Conservation (phyloP, 1,284 basidiomycete species). For the Ustilago trichophora region DNA sequence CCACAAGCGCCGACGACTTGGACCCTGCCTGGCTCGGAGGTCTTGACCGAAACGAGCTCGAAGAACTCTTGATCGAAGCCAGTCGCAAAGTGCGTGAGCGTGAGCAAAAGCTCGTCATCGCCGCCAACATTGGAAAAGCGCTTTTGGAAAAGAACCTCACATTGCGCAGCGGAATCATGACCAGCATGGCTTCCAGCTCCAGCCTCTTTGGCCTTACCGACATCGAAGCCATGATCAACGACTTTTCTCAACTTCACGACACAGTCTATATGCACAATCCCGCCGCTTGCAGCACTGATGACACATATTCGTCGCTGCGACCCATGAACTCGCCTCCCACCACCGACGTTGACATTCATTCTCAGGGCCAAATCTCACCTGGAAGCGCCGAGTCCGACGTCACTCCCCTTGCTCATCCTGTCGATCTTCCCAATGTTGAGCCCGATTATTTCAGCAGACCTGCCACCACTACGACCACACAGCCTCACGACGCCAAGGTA, state of each 20-base stretch:
- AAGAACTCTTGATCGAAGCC: conserved; percentile 51
- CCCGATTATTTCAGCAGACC: conserved; percentile 33
- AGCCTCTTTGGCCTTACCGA: conserved; percentile 31
- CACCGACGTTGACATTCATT: conserved; percentile 33
- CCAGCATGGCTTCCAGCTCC: conserved; percentile 39
- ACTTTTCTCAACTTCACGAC: conserved; percentile 1
- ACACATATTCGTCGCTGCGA: neutral
- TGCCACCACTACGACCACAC: neutral
- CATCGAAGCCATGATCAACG: conserved; percentile 32
- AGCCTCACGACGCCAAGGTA: too few relatives aligned
- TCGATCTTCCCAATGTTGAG: neutral
- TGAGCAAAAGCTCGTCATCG: conserved; percentile 55
- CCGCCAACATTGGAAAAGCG: conserved; percentile 59
- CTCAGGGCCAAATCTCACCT: conserved; percentile 19
- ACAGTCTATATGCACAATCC: too few relatives aligned
- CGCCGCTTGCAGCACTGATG: too few relatives aligned
- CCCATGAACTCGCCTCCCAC: conserved; percentile 50
- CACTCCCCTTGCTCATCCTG: conserved; percentile 23
- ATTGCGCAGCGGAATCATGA: conserved; percentile 49
- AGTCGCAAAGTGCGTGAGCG: conserved; percentile 55
- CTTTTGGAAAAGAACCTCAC: conserved; percentile 59
- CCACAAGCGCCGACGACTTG: conserved; percentile 12
- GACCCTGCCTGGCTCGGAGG: conserved; percentile 46
- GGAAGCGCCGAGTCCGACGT: conserved; percentile 13
- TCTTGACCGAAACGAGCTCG: conserved; percentile 56